These are phyloP conservation scores for Waitea zeae DNA, from an alignment of 1,284 basidiomycete species.

Conservation along the genomic window DNA sequence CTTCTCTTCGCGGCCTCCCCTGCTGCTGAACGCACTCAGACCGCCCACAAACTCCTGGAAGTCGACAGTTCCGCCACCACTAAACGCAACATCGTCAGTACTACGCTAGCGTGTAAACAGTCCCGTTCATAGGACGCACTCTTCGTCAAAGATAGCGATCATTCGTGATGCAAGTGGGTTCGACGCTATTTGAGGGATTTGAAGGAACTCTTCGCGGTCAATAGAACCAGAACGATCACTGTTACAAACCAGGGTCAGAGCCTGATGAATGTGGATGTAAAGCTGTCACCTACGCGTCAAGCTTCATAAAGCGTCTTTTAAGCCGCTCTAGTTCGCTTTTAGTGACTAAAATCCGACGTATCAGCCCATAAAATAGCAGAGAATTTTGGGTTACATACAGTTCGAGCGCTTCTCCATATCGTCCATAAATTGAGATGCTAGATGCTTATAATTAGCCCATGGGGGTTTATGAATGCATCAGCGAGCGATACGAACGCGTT, in stretches of 20 bases:
- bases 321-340: constrained; percentile 82
- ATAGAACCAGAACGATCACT: constrained; percentile 95
- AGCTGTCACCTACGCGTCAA: constrained; percentile 51
- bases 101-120: no score
- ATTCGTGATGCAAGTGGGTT: constrained; percentile 94
- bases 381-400: constrained; percentile 51
- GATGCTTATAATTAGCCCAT: constrained; percentile 9
- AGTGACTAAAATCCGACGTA: constrained; percentile 46
- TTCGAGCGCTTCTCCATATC: constrained; percentile 89
- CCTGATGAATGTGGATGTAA: not conserved
- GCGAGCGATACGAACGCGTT: constrained; percentile 37
- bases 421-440: constrained; percentile 86
- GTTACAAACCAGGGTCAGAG: constrained; percentile 1
- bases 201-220: constrained; percentile 96
- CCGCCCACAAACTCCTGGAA: constrained; percentile 99
- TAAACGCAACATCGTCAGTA: constrained; percentile 15
- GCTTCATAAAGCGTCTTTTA: constrained; percentile 99
- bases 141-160: constrained; percentile 99
- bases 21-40: constrained; percentile 90
- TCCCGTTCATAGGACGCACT: constrained; percentile 36
- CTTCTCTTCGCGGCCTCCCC: constrained; percentile 94
- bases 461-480: constrained; percentile 4
- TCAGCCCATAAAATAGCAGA: no score
- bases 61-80: constrained; percentile 95
- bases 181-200: constrained; percentile 97